phyloP scores from a whole-genome alignment of 2,329 filamentous ascomycete genomes.

The Stachybotrys echinatus region DNA sequence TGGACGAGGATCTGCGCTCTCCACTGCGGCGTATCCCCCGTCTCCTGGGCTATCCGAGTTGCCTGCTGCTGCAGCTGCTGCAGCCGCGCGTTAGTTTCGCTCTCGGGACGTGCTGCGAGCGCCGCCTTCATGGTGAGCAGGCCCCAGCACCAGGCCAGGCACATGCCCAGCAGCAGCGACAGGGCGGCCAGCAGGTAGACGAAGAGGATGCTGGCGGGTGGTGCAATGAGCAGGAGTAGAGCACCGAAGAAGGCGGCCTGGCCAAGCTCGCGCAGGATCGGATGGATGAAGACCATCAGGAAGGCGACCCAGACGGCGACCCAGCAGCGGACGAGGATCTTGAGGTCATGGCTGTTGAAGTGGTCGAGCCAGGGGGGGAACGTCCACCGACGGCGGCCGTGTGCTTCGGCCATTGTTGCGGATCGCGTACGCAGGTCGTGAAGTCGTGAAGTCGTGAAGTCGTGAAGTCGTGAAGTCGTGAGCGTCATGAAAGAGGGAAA shows the following conservation, averaged over 20 bases:
- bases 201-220: slow-evolving; percentile 38
- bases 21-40: slow-evolving; percentile 12
- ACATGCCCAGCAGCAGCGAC: slow-evolving; percentile 40
- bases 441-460: background rate
- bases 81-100: slow-evolving; percentile 27
- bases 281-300: slow-evolving; percentile 41
- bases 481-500: too few relatives aligned
- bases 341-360: slow-evolving; percentile 41
- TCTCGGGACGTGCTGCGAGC: slow-evolving; percentile 31
- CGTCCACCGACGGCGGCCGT: background rate
- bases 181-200: slow-evolving; percentile 36
- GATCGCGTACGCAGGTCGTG: background rate
- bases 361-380: slow-evolving; percentile 34
- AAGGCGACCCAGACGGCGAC: slow-evolving; percentile 38
- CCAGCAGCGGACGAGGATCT: slow-evolving; percentile 39
- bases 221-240: slow-evolving; percentile 37
- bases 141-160: slow-evolving; percentile 44
- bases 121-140: slow-evolving; percentile 43
- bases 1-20: slow-evolving; percentile 31
- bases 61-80: slow-evolving; percentile 28
- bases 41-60: slow-evolving; percentile 22
- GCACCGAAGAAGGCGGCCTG: slow-evolving; percentile 38
- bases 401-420: background rate
- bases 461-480: too few relatives aligned
- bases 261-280: slow-evolving; percentile 33